Base-by-base conservation (phyloP, 2,329 filamentous ascomycete species). In the Camptophora hylomeconis region DNA sequence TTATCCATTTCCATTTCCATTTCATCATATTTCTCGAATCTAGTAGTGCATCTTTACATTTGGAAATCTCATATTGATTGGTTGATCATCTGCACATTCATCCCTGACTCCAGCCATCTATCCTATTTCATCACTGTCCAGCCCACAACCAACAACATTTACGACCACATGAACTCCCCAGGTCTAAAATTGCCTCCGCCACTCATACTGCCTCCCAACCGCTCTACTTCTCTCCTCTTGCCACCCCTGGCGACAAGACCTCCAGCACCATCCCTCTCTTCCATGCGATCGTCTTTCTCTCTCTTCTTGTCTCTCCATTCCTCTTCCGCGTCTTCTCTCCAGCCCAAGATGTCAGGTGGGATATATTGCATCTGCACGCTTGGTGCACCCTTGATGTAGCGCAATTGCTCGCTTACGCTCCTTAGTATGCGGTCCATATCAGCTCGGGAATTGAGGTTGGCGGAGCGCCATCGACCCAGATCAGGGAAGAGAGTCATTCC, bases 291-390 rank as follows among this genome's bases (percentile, higher is more conserved):
- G 37, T 64, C 59, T 36, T 55, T 54, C 9, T 39, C 42, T 5
- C 30, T 51, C 29, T 58, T 49, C 38, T 61, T 56, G 32, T 59
- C 56, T 16, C 36, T 39, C 19, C 61, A 49, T 35, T 63, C 60
- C 28, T 53, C 51, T 40, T 65, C 60, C 5, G 59, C 51, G 12
- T 65, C 61, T 26, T 63, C 60, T 17, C 61, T 51, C 33, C 65
- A 40, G 0, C 65, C 72, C 11, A 68, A 64, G 5, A 89, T 64
- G 47, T 87, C 81, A 0, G 80, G 78, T 7, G 82, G 83, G 30
- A 94, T 80, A 24, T 73, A 68, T 42, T 73, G 72, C 56, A 84
- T 79, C 52, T 92, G 83, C 16, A 92, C 82, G 45, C 83, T 92
- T 1, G 89, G 89, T 5, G 83, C 82, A 20, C 75, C 70, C 46